These are phyloP conservation scores for Apiotrichum brassicae DNA, from an alignment of 1,284 basidiomycete genomes.

Conservation along the genomic window DNA sequence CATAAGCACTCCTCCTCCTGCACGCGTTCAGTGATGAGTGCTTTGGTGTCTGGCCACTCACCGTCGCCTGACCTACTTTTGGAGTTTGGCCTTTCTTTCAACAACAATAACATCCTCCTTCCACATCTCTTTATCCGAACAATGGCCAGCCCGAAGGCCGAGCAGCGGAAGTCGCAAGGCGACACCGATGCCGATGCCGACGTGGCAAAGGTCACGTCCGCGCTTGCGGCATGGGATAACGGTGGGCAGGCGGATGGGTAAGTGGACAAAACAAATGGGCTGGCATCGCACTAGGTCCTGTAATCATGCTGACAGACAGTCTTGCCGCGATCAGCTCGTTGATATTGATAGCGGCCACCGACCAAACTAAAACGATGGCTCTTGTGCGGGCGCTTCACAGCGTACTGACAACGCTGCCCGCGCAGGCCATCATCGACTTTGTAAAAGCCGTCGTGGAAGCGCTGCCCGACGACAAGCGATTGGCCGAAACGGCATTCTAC, in stretches of 20 bases:
- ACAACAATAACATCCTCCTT: background rate
- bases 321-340: background rate
- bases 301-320: background rate
- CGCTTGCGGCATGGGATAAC: background rate
- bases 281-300: too few species aligned
- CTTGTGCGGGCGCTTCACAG: background rate
- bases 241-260: background rate
- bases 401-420: background rate
- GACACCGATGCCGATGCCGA: background rate
- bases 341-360: too few species aligned
- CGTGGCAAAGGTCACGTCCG: background rate
- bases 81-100: too few species aligned
- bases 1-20: too few species aligned
- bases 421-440: background rate
- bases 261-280: too few species aligned
- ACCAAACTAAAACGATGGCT: background rate
- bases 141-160: slow-evolving; percentile 1
- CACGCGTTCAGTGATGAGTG: too few species aligned
- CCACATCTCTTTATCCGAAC: too few species aligned
- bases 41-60: too few species aligned
- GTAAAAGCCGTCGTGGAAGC: background rate
- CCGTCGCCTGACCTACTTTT: too few species aligned
- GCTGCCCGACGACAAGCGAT: background rate
- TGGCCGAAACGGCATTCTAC: background rate
- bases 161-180: background rate